Conservation (phyloP, 2,329 filamentous ascomycete genomes). For the Ascochyta pisi region DNA sequence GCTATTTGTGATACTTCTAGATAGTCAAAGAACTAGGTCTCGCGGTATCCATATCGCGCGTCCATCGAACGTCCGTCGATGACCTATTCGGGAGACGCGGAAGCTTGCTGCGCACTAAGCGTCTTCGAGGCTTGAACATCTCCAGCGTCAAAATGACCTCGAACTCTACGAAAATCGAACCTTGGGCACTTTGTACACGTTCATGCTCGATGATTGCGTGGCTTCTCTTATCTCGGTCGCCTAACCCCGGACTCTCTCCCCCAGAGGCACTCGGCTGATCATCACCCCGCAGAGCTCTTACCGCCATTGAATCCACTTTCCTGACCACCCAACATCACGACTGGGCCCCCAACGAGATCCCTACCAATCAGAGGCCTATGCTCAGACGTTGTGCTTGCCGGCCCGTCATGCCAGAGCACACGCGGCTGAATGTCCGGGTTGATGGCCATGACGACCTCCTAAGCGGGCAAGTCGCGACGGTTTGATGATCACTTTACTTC, state of each 20-base stretch:
- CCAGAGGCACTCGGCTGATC: slow-evolving; percentile 21
- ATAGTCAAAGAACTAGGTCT: not conserved
- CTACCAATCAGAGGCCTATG: slow-evolving; percentile 5
- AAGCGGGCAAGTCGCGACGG: slow-evolving; percentile 11
- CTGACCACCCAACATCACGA: not conserved
- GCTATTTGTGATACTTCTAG: not conserved
- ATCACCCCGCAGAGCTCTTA: slow-evolving; percentile 17
- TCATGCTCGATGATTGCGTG: not conserved
- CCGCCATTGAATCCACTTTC: slow-evolving; percentile 5
- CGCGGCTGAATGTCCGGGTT: slow-evolving; percentile 1
- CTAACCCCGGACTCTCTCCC: not conserved
- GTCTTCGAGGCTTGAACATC: not conserved
- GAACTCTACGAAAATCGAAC: not conserved
- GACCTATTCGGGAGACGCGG: not conserved
- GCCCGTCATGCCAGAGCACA: slow-evolving; percentile 13
- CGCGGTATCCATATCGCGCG: not conserved
- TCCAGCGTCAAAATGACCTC: not conserved
- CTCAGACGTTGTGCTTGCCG: not conserved
- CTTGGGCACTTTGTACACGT: not conserved
- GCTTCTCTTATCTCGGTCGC: not conserved
- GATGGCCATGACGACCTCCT: not conserved
- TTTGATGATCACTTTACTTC: not conserved
- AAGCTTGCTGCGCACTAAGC: not conserved
- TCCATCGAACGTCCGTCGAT: not conserved
- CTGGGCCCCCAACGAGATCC: not conserved